Evolutionary conservation across 805 yeast genomes (phyloP).

Genomic region (Starmerella etchellsii): DNA sequence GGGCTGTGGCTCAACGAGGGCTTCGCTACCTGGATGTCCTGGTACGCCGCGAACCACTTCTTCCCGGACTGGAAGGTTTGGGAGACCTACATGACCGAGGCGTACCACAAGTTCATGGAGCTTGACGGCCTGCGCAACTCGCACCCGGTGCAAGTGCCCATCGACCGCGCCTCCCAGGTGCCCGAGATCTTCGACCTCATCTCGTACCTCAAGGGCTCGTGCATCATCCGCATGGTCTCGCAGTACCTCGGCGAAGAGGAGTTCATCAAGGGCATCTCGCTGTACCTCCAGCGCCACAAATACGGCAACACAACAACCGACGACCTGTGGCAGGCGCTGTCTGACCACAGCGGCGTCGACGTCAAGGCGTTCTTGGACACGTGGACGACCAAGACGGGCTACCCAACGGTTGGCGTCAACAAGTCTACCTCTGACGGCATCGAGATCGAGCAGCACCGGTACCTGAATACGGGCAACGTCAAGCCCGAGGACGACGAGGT

Average conservation of each 20-base stretch:
- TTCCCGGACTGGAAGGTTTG: constrained; percentile 76
- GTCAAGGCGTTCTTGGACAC: constrained; percentile 46
- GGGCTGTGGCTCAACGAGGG: constrained; percentile 85
- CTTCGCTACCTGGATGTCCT: constrained; percentile 79
- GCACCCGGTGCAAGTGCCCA: constrained; percentile 75
- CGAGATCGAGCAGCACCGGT: constrained; percentile 43
- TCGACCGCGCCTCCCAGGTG: constrained; percentile 63
- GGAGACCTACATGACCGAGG: constrained; percentile 63
- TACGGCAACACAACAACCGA: constrained; percentile 61
- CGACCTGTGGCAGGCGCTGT: constrained; percentile 58
- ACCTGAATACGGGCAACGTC: constrained; percentile 50
- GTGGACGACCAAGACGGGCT: constrained; percentile 68
- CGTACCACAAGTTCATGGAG: constrained; percentile 59
- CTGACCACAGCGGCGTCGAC: constrained; percentile 50
- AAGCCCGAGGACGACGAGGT: constrained; percentile 43
- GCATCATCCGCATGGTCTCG: constrained; percentile 64
- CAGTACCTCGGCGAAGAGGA: constrained; percentile 53
- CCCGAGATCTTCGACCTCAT: constrained; percentile 74
- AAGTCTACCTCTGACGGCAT: constrained; percentile 14
- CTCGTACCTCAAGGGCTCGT: constrained; percentile 71
- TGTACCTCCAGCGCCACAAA: constrained; percentile 48
- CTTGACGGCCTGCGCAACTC: constrained; percentile 61
- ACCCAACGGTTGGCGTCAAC: constrained; percentile 38
- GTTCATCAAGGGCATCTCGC: constrained; percentile 61
- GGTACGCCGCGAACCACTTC: constrained; percentile 51